phyloP scores from a whole-genome alignment of 352 stramenopile species.

The Phytophthora ramorum region DNA sequence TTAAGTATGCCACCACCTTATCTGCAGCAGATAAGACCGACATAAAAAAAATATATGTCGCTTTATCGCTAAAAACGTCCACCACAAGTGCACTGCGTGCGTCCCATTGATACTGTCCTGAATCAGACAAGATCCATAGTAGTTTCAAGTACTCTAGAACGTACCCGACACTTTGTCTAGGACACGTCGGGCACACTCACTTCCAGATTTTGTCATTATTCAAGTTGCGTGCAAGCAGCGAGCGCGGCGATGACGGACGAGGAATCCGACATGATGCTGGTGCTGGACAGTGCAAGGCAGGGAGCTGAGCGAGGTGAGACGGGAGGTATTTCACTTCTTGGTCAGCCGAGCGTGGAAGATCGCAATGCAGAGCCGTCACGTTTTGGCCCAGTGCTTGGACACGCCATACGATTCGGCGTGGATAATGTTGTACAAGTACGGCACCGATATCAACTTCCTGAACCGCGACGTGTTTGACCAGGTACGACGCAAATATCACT shows the following conservation, averaged over 20 bases:
- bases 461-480: constrained; percentile 8
- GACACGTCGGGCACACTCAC: constrained; percentile 1
- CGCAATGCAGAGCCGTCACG: constrained; percentile 8
- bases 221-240: background rate
- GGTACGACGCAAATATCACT: background rate
- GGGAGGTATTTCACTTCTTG: background rate
- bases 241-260: background rate
- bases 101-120: constrained; percentile 1
- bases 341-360: constrained; percentile 1
- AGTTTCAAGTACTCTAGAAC: background rate
- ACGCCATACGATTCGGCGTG: constrained; percentile 4
- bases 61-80: constrained; percentile 6
- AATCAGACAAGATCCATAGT: background rate
- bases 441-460: constrained; percentile 9
- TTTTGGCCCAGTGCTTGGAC: constrained; percentile 3
- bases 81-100: constrained; percentile 7
- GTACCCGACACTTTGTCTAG: constrained; percentile 10
- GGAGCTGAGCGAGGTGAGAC: background rate
- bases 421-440: constrained; percentile 7
- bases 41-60: constrained; percentile 23
- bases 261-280: background rate
- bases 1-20: constrained; percentile 2
- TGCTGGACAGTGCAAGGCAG: background rate
- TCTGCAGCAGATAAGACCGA: constrained; percentile 11
- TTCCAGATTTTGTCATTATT: constrained; percentile 3